Evolutionary conservation across 1,139 yeast genomes (phyloP), one percentile per base, ranked within the genome.

Genomic region (Pichia sp.): DNA sequence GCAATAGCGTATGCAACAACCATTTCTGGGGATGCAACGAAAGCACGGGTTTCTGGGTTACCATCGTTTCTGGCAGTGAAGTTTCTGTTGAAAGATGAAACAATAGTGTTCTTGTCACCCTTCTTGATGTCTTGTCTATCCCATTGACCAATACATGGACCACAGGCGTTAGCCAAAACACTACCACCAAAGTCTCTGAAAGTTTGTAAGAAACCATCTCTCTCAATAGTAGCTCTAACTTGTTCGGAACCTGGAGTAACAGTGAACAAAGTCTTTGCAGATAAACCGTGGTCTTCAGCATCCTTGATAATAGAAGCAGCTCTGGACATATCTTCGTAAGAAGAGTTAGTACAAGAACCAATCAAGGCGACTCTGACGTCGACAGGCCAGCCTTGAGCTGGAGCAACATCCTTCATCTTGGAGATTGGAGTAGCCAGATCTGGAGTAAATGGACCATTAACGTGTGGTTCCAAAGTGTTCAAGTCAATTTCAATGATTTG

Each of bases 101-200:
- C 96, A 79, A 93, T 93, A 67, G 99, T 89, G 85, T 92, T 92
- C 83, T 89, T 90, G 73, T 90, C 97, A 77, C 97, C 97, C 85
- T 91, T 93, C 81, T 88, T 83, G 74, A 92, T 83, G 74, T 93
- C 98, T 72, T 83, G 91, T 81, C 99, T 89, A 74, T 93, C 98
- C 99, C 99, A 93, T 83, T 93, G 99, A 74, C 99, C 99, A 72
- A 93, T 93, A 84, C 99, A 92, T 75, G 99, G 99, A 75, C 99
- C 99, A 83, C 99, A 92, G 62, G 99, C 99, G 74, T 93, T 93
- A 64, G 99, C 98, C 75, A 93, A 81, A 60, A 93, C 97, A 61
- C 86, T 80, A 78, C 96, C 98, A 70, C 98, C 98, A 66, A 87
- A 87, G 71, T 89, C 95, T 74, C 85, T 84, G 76, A 93, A 91